Conservation (phyloP, 2,329 filamentous ascomycete species). For the Colletotrichum euphorbiae region DNA sequence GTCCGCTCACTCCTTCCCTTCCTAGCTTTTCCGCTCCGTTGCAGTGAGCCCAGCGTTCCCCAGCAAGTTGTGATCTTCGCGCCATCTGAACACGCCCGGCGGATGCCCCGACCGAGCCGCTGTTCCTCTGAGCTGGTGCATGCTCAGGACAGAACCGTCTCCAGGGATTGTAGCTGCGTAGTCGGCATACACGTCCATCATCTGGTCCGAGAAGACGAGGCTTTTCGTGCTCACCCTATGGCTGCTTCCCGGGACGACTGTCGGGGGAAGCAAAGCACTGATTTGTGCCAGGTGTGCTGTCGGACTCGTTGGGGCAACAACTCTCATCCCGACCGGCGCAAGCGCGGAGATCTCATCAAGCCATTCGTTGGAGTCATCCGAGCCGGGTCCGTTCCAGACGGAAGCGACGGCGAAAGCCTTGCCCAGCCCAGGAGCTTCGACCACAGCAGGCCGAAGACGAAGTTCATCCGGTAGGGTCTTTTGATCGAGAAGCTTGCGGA, state of each 20-base stretch:
- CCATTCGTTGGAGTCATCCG: slow-evolving; percentile 46
- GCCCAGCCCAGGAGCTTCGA: slow-evolving; percentile 47
- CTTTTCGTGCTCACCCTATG: slow-evolving; percentile 42
- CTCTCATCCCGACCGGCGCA: slow-evolving; percentile 45
- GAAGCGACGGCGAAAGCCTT: no score
- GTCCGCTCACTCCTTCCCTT: slow-evolving; percentile 46
- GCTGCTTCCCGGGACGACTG: slow-evolving; percentile 39
- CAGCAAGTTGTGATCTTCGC: slow-evolving; percentile 50
- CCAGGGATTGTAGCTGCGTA: slow-evolving; percentile 42
- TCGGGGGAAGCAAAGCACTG: slow-evolving; percentile 42
- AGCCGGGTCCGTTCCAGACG: slow-evolving; percentile 50
- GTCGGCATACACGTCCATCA: slow-evolving; percentile 44
- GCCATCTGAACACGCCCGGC: slow-evolving; percentile 47
- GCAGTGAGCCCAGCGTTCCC: slow-evolving; percentile 48
- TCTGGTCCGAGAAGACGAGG: slow-evolving; percentile 43
- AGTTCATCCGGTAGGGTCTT: slow-evolving; percentile 39
- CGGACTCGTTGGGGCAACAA: slow-evolving; percentile 43
- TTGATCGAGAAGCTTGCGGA: slow-evolving; percentile 41
- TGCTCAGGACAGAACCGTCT: slow-evolving; percentile 44
- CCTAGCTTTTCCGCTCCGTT: slow-evolving; percentile 42
- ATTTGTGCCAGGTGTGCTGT: slow-evolving; percentile 40
- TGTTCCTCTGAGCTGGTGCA: slow-evolving; percentile 46
- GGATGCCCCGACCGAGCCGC: slow-evolving; percentile 36
- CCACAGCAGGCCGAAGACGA: slow-evolving; percentile 45
- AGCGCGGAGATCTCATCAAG: slow-evolving; percentile 46